These are phyloP conservation scores for Fusarium devonianum DNA, from an alignment of 2,329 filamentous ascomycete species.

Conservation along the genomic window DNA sequence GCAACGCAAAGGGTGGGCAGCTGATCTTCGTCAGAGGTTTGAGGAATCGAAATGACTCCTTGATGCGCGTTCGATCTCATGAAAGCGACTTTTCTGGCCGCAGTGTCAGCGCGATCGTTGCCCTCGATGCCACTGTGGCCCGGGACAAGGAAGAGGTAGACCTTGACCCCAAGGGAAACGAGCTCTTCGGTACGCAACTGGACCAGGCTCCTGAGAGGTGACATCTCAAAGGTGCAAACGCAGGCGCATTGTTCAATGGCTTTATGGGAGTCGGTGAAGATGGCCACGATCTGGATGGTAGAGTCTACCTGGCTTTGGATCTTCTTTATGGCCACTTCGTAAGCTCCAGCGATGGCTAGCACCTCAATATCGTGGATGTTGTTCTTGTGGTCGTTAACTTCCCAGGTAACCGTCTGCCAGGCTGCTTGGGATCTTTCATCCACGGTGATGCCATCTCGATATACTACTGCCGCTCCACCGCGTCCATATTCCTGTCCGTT, in stretches of 20 bases:
- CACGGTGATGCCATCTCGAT: not conserved
- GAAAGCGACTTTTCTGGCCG: not conserved
- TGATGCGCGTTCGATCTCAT: not conserved
- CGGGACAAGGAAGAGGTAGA: conserved; percentile 1
- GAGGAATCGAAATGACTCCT: not conserved
- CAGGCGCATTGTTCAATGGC: not conserved
- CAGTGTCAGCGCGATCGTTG: not conserved
- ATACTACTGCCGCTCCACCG: conserved; percentile 5
- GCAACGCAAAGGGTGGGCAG: not conserved
- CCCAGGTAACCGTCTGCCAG: conserved; percentile 6
- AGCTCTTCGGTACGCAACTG: not conserved
- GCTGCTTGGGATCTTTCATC: not conserved
- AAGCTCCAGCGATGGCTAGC: conserved; percentile 3
- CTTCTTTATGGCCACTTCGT: not conserved
- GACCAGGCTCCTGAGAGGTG: not conserved
- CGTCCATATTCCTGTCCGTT: too few relatives aligned
- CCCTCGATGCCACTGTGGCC: conserved; percentile 3
- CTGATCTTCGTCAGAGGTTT: not conserved
- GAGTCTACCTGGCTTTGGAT: not conserved
- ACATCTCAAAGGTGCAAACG: not conserved
- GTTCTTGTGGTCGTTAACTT: not conserved
- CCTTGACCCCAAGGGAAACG: not conserved
- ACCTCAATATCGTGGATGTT: not conserved
- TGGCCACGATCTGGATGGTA: not conserved
- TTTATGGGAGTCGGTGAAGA: conserved; percentile 3